phyloP scores from a whole-genome alignment of 148 eudicot genomes.

The Polygonum aviculare region DNA sequence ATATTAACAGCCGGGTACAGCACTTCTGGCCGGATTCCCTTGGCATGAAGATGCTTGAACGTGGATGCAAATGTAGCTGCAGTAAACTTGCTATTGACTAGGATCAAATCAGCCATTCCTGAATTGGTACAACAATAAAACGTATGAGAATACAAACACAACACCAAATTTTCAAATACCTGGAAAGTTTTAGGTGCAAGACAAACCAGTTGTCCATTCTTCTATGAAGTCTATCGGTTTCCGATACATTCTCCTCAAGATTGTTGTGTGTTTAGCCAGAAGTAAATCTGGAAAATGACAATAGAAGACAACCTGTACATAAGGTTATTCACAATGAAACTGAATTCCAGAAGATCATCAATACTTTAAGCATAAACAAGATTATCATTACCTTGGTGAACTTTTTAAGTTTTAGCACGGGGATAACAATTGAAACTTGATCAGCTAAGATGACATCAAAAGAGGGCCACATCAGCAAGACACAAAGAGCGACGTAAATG shows the following conservation, averaged over 20 bases:
- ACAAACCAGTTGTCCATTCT: slow-evolving; percentile 81
- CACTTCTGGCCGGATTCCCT: slow-evolving; percentile 70
- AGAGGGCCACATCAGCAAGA: slow-evolving; percentile 70
- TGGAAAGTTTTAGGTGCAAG: slow-evolving; percentile 7
- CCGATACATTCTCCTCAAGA: slow-evolving; percentile 68
- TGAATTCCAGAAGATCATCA: background rate
- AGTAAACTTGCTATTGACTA: slow-evolving; percentile 89
- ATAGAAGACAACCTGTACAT: slow-evolving; percentile 76
- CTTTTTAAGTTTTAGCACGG: slow-evolving; percentile 60
- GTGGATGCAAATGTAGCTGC: slow-evolving; percentile 85
- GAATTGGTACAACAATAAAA: slow-evolving; percentile 28
- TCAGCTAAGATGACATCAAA: slow-evolving; percentile 80
- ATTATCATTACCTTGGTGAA: slow-evolving; percentile 51
- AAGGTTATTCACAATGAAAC: background rate
- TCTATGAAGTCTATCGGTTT: slow-evolving; percentile 80
- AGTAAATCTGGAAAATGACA: slow-evolving; percentile 96
- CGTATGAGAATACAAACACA: background rate
- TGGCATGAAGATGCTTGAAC: slow-evolving; percentile 56
- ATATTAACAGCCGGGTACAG: slow-evolving; percentile 89
- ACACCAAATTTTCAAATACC: background rate
- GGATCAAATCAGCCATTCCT: slow-evolving; percentile 89
- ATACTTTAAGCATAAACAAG: background rate
- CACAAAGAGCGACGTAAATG: slow-evolving; percentile 71
- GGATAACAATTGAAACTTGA: slow-evolving; percentile 84
- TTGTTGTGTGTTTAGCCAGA: slow-evolving; percentile 78